phyloP scores from a whole-genome alignment of 23 red algal genomes.

The Agarophyton chilense region DNA sequence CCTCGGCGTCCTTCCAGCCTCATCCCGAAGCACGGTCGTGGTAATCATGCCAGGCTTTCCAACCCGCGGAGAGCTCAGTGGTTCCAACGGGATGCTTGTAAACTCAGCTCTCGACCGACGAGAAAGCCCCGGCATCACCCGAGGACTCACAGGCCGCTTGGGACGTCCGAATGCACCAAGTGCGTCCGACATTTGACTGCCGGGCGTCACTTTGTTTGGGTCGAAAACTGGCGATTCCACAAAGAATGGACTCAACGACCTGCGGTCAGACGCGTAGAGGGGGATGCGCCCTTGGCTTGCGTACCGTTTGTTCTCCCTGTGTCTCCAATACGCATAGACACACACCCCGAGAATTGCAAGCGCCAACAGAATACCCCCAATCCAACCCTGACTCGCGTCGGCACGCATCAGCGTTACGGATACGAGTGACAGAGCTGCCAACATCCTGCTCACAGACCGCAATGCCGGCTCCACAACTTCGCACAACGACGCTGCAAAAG shows the following conservation, averaged over 20 bases:
- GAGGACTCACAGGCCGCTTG: neutral
- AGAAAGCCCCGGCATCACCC: neutral
- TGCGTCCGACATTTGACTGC: conserved; percentile 6
- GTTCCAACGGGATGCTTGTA: neutral
- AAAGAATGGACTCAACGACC: neutral
- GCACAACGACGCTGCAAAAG: conserved; percentile 73
- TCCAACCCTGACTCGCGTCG: conserved; percentile 59
- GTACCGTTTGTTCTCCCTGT: neutral
- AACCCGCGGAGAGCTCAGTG: neutral
- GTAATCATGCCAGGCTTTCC: neutral
- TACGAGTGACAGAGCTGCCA: conserved; percentile 62
- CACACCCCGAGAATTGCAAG: neutral
- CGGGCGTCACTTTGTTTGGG: neutral
- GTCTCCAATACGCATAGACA: neutral
- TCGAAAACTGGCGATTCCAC: neutral
- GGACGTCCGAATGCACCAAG: neutral
- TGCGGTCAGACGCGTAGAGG: neutral
- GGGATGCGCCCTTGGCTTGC: neutral
- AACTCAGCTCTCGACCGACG: neutral
- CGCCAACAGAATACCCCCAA: conserved; percentile 64
- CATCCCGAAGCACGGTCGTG: neutral
- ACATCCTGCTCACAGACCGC: conserved; percentile 76
- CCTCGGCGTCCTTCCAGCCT: neutral
- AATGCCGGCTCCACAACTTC: conserved; percentile 81
- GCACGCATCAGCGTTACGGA: conserved; percentile 57